Base-by-base conservation (phyloP, 768 basidiomycete genomes). In the Phlebiopsis gigantea region DNA sequence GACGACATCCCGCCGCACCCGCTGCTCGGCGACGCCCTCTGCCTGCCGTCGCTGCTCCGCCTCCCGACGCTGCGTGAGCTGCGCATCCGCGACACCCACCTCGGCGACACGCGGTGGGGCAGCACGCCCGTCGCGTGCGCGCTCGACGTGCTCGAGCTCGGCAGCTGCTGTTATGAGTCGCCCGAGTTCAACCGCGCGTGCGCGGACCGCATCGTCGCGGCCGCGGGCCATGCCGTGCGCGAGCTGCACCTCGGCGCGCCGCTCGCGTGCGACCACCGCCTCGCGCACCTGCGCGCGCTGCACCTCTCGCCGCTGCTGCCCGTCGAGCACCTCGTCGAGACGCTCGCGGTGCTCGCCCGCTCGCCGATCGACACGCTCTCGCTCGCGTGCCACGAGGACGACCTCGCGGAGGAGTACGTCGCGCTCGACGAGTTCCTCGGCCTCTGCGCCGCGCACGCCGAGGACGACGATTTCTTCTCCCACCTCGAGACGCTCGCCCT, bases 61-160 rank as follows among this genome's bases (percentile, higher is more conserved):
- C 76, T 90, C 53, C 77, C 84, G 5, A 73, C 79, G 44, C 79
- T 90, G 26, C 76, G 73, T 24, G 77, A 77, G 59, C 81, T 90
- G 61, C 76, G 77, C 41, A 80, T 90, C 62, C 79, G 77, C 53
- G 85, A 87, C 66, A 86, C 85, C 0, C 88, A 88, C 70, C 77
- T 90, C 55, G 86, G 85, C 15, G 83, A 84, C 67, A 71, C 71
- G 49, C 72, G 70, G 24, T 85, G 83, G 84, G 69, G 75, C 22
- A 72, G 73, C 30, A 75, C 74, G 19, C 74, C 76, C 41, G 74
- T 80, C 55, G 66, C 66, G 19, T 83, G 82, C 68, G 72, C 72
- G 19, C 74, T 86, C 50, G 72, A 82, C 58, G 71, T 80, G 30
- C 77, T 86, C 52, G 81, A 84, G 63, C 74, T 86, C 53, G 69